A percentile compares a stretch with the other conserved stretches of the same genome.
phyloP scores from a whole-genome alignment of 352 stramenopile species.

The Halophytophthora polymorphica region DNA sequence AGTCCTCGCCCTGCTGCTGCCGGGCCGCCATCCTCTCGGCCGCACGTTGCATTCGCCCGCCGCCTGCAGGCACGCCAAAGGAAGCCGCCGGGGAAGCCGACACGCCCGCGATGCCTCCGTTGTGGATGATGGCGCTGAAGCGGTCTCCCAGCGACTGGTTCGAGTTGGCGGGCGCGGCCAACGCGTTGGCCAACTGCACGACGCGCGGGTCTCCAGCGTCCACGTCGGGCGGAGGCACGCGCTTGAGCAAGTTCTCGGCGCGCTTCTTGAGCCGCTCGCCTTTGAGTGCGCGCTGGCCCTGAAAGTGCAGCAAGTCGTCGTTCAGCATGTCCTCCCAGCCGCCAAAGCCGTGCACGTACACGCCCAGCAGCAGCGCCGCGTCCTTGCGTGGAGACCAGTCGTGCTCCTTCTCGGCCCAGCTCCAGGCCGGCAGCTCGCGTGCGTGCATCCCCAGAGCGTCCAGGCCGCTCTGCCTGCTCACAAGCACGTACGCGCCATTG shows the following conservation, averaged over 20 bases:
- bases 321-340: conserved; percentile 86
- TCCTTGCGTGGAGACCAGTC: conserved; percentile 81
- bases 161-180: conserved; percentile 40
- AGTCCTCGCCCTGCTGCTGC: conserved; percentile 31
- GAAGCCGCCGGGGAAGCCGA: conserved; percentile 20
- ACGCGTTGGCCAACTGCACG: conserved; percentile 47
- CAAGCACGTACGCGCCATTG: conserved; percentile 69
- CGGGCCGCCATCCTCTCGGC: conserved; percentile 57
- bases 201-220: conserved; percentile 53
- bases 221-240: conserved; percentile 56
- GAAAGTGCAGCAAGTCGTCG: conserved; percentile 74
- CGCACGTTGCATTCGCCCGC: conserved; percentile 59
- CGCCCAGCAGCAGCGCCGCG: conserved; percentile 70
- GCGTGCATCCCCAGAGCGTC: conserved; percentile 55
- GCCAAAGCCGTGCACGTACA: conserved; percentile 85
- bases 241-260: conserved; percentile 78
- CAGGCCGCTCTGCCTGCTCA: conserved; percentile 69
- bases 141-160: conserved; percentile 57
- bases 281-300: conserved; percentile 78
- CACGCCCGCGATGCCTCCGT: conserved; percentile 28
- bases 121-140: conserved; percentile 82
- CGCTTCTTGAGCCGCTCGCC: conserved; percentile 84
- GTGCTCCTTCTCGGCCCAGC: conserved; percentile 78
- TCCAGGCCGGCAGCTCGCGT: conserved; percentile 66
- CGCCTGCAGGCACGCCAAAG: conserved; percentile 21